Base-by-base conservation (phyloP, 306 rosid genomes). In the Argentina anserina region DNA sequence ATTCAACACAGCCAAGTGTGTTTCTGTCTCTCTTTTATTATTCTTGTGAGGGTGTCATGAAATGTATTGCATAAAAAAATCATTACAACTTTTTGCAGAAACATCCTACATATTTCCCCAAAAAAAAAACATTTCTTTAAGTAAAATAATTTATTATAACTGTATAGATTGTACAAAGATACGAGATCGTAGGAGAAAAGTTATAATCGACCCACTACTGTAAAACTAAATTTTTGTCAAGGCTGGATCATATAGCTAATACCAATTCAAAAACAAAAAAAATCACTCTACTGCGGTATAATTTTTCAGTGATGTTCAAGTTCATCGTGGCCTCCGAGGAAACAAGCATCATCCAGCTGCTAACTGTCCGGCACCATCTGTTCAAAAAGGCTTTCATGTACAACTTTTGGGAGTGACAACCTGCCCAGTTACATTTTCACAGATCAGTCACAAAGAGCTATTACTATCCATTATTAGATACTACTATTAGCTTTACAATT, bases 91-190 rank as follows among this genome's bases (percentile, higher is more conserved):
- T n/a, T n/a, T n/a, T n/a, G n/a, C n/a, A n/a, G n/a, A n/a, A n/a
- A n/a, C n/a, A n/a, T n/a, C n/a, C n/a, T n/a, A n/a, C n/a, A 15
- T 17, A 5, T 37, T 37, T 2, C 4, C 4, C 4, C 6, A 37
- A 37, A 45, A 14, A 45, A 37, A 4, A 9, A 50, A n/a, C 71
- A 4, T 67, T 9, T 0, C 33, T 45, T 45, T 7, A 14, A 40
- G 5, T 41, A 40, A 4, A 7, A 5, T 18, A 6, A 8, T 18
- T 28, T 62, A 2, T 36, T 17, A 7, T 45, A 28, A 28, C 7
- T 26, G 72, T 31, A 20, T n/a, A 69, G 7, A 43, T 18, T 53
- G 66, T 55, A 71, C 65, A 71, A 23, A 34, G 36, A 53, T 37
- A 37, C 25, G 9, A 56, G n/a, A n/a, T n/a, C n/a, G n/a, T n/a